phyloP scores from a whole-genome alignment of 148 eudicot genomes.

The Spergularia bocconei region DNA sequence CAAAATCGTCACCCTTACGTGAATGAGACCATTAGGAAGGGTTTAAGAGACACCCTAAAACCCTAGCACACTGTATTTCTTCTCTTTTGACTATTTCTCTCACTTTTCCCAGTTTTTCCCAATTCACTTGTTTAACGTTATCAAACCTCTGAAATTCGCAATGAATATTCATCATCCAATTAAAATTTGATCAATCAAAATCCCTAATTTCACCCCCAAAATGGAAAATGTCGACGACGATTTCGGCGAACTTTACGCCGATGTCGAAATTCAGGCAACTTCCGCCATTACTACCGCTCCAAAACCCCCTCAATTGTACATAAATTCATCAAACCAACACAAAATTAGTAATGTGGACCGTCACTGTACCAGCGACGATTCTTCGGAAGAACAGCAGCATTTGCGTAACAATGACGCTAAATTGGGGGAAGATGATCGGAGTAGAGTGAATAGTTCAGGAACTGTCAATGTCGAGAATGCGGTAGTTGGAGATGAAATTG shows the following conservation, averaged over 20 bases:
- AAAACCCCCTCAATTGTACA: neutral
- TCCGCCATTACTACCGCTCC: slow-evolving; percentile 9
- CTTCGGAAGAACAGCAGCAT: neutral
- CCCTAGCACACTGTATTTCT: too few species aligned
- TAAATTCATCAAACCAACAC: neutral
- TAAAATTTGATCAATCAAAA: neutral
- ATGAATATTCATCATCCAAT: too few species aligned
- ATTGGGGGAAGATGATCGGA: neutral
- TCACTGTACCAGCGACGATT: neutral
- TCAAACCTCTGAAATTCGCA: too few species aligned
- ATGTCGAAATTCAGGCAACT: slow-evolving; percentile 11
- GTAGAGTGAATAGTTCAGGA: neutral
- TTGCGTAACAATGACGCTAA: neutral
- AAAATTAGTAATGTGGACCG: neutral
- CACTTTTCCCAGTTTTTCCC: too few species aligned
- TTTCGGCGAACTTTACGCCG: slow-evolving; percentile 34
- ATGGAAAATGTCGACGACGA: slow-evolving; percentile 24
- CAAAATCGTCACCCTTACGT: too few species aligned
- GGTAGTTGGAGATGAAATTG: neutral
- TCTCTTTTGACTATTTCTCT: too few species aligned
- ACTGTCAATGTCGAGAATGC: neutral
- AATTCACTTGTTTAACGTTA: too few species aligned
- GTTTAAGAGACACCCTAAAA: too few species aligned
- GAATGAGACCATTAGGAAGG: too few species aligned
- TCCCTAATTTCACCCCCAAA: neutral